Evolutionary conservation across 345 rosid genomes (phyloP).

Genomic region (Acer yangbiense): DNA sequence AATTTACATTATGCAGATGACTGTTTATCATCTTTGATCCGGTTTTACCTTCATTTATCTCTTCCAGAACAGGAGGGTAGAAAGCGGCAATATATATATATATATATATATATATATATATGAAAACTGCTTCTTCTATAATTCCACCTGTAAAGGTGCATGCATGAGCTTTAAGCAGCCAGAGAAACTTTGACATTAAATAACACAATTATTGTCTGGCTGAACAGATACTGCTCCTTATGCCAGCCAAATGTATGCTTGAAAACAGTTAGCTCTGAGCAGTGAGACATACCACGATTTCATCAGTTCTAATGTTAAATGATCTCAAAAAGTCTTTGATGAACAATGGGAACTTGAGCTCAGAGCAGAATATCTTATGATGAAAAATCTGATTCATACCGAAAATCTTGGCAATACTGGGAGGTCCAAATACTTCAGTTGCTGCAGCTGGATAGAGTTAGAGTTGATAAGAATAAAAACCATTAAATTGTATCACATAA

Average conservation of each 20-base stretch:
- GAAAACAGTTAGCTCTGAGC: neutral
- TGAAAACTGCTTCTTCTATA: neutral
- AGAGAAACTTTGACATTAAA: neutral
- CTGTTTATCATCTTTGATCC: neutral
- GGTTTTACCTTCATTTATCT: neutral
- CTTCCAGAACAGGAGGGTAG: neutral
- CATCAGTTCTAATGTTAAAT: neutral
- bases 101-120: neutral
- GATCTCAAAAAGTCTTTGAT: neutral
- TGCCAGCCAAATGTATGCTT: neutral
- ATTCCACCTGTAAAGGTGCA: neutral
- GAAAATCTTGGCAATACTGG: constrained; percentile 10
- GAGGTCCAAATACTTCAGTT: neutral
- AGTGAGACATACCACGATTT: neutral
- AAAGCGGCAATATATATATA: neutral
- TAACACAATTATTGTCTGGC: neutral
- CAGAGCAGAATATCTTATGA: neutral
- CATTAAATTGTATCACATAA: neutral
- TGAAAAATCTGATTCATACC: constrained; percentile 1
- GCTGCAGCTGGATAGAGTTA: neutral
- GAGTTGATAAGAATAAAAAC: neutral
- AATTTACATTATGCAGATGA: neutral
- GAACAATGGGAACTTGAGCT: constrained; percentile 4
- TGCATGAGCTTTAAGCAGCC: neutral
- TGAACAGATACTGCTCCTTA: neutral